Conservation (phyloP, 495 filamentous ascomycete species). For the Aspergillus heteromorphus region DNA sequence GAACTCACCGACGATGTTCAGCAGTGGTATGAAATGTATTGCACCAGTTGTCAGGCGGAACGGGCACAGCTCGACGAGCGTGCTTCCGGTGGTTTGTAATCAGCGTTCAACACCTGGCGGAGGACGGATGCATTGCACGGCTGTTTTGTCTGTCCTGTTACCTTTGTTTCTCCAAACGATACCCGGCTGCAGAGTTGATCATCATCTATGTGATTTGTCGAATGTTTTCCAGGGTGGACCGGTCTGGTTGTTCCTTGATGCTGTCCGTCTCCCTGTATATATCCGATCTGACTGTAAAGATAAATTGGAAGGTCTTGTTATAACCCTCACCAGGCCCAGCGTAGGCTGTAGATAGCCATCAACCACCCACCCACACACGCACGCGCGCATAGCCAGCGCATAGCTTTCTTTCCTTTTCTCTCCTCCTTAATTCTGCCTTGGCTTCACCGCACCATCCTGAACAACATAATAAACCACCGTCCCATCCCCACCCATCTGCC, state of each 20-base stretch:
- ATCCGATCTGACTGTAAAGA: neutral
- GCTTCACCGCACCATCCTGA: slow-evolving; percentile 93
- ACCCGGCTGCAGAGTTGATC: slow-evolving; percentile 25
- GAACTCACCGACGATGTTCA: slow-evolving; percentile 46
- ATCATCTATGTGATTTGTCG: slow-evolving; percentile 1
- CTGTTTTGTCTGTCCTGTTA: slow-evolving; percentile 1
- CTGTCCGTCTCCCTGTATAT: neutral
- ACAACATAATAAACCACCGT: slow-evolving; percentile 94
- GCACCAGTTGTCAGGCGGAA: slow-evolving; percentile 65
- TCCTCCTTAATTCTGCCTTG: slow-evolving; percentile 74
- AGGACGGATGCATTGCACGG: slow-evolving; percentile 5
- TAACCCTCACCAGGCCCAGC: neutral
- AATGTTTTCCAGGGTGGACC: slow-evolving; percentile 2
- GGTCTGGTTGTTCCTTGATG: neutral
- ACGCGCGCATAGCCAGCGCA: no score
- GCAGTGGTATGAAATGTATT: slow-evolving; percentile 67
- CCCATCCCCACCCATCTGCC: slow-evolving; percentile 63
- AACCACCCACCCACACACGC: no score
- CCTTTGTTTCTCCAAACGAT: slow-evolving; percentile 23
- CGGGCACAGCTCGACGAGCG: slow-evolving; percentile 29
- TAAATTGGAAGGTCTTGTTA: neutral
- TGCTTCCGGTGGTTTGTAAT: slow-evolving; percentile 15
- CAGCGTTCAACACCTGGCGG: neutral
- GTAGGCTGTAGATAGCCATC: neutral
- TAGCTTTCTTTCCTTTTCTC: slow-evolving; percentile 1